phyloP scores from a whole-genome alignment of 305 asterid species.

The Fraxinus baroniana region DNA sequence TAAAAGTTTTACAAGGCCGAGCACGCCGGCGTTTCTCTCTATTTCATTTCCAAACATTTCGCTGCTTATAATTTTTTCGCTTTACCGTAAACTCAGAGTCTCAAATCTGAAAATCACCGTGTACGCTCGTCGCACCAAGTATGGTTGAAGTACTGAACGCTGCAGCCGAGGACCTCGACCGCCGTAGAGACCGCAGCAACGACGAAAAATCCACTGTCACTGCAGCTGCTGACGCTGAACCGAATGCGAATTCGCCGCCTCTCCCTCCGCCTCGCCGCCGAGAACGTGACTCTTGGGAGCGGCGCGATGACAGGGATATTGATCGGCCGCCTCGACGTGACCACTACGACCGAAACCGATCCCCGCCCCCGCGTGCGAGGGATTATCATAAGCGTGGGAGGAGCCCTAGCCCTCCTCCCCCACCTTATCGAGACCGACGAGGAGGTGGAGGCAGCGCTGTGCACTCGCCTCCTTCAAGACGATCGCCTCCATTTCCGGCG shows the following conservation, averaged over 20 bases:
- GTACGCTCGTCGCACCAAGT: no score
- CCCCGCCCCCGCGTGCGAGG: constrained; percentile 69
- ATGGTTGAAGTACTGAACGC: constrained; percentile 45
- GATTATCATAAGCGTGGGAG: constrained; percentile 75
- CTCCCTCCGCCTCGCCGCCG: constrained; percentile 57
- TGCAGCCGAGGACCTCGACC: constrained; percentile 33
- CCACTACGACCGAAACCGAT: constrained; percentile 68
- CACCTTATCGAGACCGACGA: constrained; percentile 71
- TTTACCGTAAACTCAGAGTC: neutral
- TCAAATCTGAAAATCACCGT: no score
- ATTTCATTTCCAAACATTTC: no score
- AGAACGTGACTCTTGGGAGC: constrained; percentile 72
- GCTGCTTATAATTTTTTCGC: neutral
- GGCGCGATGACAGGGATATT: constrained; percentile 70
- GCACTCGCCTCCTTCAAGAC: constrained; percentile 68
- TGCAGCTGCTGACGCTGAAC: constrained; percentile 32
- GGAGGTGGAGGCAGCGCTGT: constrained; percentile 49
- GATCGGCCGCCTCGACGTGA: constrained; percentile 75
- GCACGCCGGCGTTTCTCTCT: no score
- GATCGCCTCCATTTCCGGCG: constrained; percentile 84
- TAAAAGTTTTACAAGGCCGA: no score
- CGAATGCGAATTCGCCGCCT: constrained; percentile 40
- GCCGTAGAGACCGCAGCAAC: constrained; percentile 19
- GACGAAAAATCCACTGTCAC: constrained; percentile 33
- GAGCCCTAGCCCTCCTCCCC: constrained; percentile 89